phyloP scores from a whole-genome alignment of 257 asterid species.

The Lycium barbarum region DNA sequence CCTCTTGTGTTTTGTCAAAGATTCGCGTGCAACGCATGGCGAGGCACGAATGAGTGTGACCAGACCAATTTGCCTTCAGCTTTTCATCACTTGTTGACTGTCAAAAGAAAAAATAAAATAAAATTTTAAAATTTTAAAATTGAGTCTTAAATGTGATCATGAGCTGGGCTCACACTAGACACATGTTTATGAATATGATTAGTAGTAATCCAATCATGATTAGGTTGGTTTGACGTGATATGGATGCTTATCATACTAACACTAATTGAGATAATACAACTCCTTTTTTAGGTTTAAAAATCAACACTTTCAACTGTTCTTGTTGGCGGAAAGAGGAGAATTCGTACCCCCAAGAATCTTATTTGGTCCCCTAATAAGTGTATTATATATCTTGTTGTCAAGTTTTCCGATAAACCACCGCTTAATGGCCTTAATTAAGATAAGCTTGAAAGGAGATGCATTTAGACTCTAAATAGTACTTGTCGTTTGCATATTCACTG shows the following conservation, averaged over 20 bases:
- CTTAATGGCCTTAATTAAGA: neutral
- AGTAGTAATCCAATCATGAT: constrained; percentile 31
- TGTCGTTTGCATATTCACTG: neutral
- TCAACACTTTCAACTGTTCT: constrained; percentile 29
- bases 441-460: constrained; percentile 9
- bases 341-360: constrained; percentile 20
- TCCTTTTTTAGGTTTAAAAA: constrained; percentile 10
- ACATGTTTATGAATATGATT: constrained; percentile 29
- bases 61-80: constrained; percentile 38
- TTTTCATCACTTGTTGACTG: constrained; percentile 25
- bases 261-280: neutral
- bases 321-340: constrained; percentile 27
- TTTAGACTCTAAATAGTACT: neutral
- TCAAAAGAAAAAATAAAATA: neutral
- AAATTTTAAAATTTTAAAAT: neutral
- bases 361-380: constrained; percentile 35
- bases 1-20: constrained; percentile 45
- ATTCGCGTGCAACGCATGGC: constrained; percentile 54
- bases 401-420: neutral
- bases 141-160: constrained; percentile 3
- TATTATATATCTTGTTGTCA: constrained; percentile 4
- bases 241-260: constrained; percentile 12
- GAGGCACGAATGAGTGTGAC: constrained; percentile 45
- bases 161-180: constrained; percentile 6
- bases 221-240: constrained; percentile 32